Base-by-base conservation (phyloP, 768 basidiomycete genomes). In the Imleria badia region DNA sequence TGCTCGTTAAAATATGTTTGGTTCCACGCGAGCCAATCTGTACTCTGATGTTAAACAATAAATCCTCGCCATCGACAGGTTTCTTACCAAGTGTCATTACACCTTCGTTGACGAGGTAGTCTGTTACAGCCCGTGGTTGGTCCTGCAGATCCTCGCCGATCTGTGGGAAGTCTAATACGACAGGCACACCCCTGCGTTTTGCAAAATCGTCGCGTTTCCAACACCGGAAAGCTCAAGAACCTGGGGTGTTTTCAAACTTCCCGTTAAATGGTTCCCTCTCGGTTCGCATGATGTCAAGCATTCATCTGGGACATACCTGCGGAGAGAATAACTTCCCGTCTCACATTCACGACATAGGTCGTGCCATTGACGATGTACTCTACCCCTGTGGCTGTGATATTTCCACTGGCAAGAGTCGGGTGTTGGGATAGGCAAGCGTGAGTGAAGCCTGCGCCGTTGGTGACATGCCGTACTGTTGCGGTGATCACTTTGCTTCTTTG, bases 71-170 rank as follows among this genome's bases (percentile, higher is more conserved):
- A 48, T 26, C 7, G 12, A 14, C n/a, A 5, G 12, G n/a, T n/a
- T 41, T 26, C 34, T 35, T 22, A 48, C 34, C 46, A 22, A 48
- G 34, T 6, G 46, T 48, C 34, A 48, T n/a, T 23, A 26, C 17
- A 26, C 34, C 46, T 19, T 39, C 23, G 17, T 17, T 49, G 29
- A 19, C 22, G 3, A 26, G n/a, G 23, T 49, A 52, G 2, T 53
- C 46, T 10, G 15, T 49, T 10, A 2, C n/a, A 3, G 38, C 26
- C 31, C 41, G 11, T 6, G 38, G 22, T 11, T 53, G 52, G 12
- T 50, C 52, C 22, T 53, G 46, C 6, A 53, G 31, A 17, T 53
- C 49, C 30, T 49, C 52, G 30, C 52, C 52, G 19, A 49, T 17
- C 15, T 41, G 12, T 13, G 51, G 29, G 10, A 38, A 52, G 13